A percentile compares a stretch with the other conserved stretches of the same genome.
These are phyloP conservation scores for Wickerhamomyces sydowiorum DNA, from an alignment of 805 yeast genomes.

Conservation along the genomic window DNA sequence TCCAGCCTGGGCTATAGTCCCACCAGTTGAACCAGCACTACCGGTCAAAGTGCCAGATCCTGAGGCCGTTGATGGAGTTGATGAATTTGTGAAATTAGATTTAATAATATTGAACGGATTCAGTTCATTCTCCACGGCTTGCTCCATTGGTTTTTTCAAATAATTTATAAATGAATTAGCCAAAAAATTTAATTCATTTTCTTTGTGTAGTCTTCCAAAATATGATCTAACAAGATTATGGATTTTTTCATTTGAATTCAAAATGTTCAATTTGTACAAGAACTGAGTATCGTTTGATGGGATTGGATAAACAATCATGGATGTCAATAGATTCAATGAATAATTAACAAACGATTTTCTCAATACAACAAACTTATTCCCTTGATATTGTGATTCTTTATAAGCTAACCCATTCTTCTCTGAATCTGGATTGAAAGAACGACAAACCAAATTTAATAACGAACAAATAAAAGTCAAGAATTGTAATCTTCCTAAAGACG, in stretches of 20 bases:
- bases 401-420: constrained; percentile 41
- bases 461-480: constrained; percentile 57
- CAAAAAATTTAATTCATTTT: constrained; percentile 47
- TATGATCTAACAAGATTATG: constrained; percentile 44
- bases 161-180: constrained; percentile 42
- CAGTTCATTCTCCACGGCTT: constrained; percentile 31
- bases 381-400: constrained; percentile 25
- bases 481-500: constrained; percentile 42
- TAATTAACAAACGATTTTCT: constrained; percentile 45
- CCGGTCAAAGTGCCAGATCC: constrained; percentile 2
- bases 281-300: constrained; percentile 42
- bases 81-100: constrained; percentile 9
- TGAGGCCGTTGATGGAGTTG: constrained; percentile 6
- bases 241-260: constrained; percentile 26
- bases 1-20: no score
- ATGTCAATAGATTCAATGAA: constrained; percentile 55
- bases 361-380: constrained; percentile 23
- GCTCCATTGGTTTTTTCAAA: constrained; percentile 39
- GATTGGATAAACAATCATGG: constrained; percentile 58
- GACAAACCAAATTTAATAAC: constrained; percentile 54
- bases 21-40: no score
- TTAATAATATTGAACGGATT: constrained; percentile 27
- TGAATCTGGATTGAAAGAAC: constrained; percentile 36
- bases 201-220: constrained; percentile 48
- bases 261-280: constrained; percentile 27